These are phyloP conservation scores for Podospora fimiseda DNA, from an alignment of 495 filamentous ascomycete species.

Conservation along the genomic window DNA sequence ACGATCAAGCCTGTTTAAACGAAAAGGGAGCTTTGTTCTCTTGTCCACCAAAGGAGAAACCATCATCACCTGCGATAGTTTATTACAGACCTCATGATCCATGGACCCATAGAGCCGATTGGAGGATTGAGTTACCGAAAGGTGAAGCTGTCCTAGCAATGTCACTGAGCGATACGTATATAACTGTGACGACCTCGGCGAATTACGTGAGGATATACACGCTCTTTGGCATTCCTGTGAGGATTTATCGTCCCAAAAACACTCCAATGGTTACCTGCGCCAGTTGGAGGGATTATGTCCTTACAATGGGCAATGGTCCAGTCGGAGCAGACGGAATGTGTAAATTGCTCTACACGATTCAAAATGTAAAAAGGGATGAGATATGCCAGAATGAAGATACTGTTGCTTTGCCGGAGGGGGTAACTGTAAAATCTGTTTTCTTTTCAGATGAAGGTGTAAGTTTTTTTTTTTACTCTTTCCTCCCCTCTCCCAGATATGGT, in stretches of 20 bases:
- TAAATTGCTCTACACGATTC: conserved; percentile 75
- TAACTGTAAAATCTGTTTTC: conserved; percentile 71
- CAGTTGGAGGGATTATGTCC: conserved; percentile 86
- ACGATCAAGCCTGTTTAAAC: conserved; percentile 88
- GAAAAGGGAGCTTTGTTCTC: conserved; percentile 85
- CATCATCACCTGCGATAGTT: conserved; percentile 73
- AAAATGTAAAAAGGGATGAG: conserved; percentile 91
- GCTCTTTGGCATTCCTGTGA: conserved; percentile 81
- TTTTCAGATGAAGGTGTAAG: conserved; percentile 82
- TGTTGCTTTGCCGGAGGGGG: conserved; percentile 70
- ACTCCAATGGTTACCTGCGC: conserved; percentile 84
- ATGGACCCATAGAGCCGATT: conserved; percentile 86
- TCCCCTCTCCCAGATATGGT: neutral
- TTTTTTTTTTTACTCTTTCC: conserved; percentile 1
- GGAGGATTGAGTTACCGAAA: conserved; percentile 75
- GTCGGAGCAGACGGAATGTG: conserved; percentile 69
- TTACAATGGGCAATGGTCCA: conserved; percentile 89
- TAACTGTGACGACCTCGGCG: conserved; percentile 75
- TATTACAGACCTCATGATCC: conserved; percentile 96
- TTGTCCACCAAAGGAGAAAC: conserved; percentile 60
- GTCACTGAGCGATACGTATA: conserved; percentile 84
- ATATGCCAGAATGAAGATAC: conserved; percentile 87
- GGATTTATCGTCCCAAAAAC: conserved; percentile 85
- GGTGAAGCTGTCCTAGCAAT: conserved; percentile 79
- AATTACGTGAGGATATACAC: conserved; percentile 91